Conservation (phyloP, 257 asterid genomes). For the Solanum chiquidenum region DNA sequence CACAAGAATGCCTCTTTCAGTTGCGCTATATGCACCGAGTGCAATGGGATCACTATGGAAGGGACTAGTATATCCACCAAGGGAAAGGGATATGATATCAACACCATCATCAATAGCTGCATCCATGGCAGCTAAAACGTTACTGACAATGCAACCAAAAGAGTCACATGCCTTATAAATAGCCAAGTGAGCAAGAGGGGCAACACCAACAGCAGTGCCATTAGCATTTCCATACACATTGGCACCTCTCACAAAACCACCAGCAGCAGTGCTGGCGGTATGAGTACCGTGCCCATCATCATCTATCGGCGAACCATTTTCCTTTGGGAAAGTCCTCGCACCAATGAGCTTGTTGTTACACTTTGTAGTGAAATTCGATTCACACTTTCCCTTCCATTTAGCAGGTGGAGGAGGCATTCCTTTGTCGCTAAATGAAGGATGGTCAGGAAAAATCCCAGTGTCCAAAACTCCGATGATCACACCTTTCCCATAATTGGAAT, state of each 20-base stretch:
- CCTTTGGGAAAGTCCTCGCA: neutral
- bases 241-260: conserved; percentile 38
- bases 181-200: conserved; percentile 54
- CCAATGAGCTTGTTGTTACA: conserved; percentile 12
- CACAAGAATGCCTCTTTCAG: conserved; percentile 33
- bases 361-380: neutral
- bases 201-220: conserved; percentile 41
- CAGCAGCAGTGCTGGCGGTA: conserved; percentile 46
- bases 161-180: conserved; percentile 26
- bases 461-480: neutral
- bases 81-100: conserved; percentile 28
- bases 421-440: neutral
- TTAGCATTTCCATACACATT: conserved; percentile 36
- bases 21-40: conserved; percentile 30
- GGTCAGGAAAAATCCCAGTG: neutral
- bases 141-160: conserved; percentile 22
- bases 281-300: conserved; percentile 45
- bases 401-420: neutral
- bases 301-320: neutral
- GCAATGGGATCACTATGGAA: conserved; percentile 16
- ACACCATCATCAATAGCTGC: conserved; percentile 33
- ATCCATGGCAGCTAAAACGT: conserved; percentile 39
- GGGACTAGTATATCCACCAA: neutral
- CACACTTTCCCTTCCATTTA: neutral
- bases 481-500: neutral